Conservation (phyloP, 2,329 filamentous ascomycete species). For the Exophiala mesophila region DNA sequence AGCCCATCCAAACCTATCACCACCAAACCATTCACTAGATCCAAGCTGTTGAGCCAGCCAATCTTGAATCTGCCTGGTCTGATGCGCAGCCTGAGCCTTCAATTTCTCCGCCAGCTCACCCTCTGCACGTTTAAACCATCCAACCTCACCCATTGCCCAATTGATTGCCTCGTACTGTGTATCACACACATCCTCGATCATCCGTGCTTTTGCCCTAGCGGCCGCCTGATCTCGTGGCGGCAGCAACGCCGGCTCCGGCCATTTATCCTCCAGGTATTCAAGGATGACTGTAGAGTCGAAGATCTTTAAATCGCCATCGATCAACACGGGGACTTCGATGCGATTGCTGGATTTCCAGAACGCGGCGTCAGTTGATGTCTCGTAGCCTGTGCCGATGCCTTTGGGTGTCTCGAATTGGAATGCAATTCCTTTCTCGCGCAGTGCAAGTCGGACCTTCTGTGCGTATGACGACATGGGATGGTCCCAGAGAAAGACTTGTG, state of each 20-base stretch:
- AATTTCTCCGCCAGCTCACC: conserved; percentile 9
- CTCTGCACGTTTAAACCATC: conserved; percentile 9
- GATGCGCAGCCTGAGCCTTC: conserved; percentile 4
- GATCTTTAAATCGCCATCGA: conserved; percentile 15
- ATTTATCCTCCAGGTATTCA: conserved; percentile 21
- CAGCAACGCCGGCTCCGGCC: conserved; percentile 8
- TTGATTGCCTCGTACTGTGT: conserved; percentile 20
- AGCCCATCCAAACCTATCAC: conserved; percentile 10
- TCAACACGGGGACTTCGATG: conserved; percentile 14
- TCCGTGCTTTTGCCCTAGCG: conserved; percentile 10
- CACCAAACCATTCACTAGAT: conserved; percentile 12
- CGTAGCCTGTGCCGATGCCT: conserved; percentile 10
- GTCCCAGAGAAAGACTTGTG: background rate
- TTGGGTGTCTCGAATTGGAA: conserved; percentile 10
- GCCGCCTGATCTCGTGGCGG: background rate
- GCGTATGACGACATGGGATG: conserved; percentile 11
- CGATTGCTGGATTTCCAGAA: conserved; percentile 7
- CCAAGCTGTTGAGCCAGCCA: conserved; percentile 16
- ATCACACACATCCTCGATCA: conserved; percentile 22
- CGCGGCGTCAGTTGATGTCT: background rate
- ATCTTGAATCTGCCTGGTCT: conserved; percentile 8
- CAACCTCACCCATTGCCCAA: conserved; percentile 15
- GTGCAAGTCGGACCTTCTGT: conserved; percentile 18
- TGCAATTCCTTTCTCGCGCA: conserved; percentile 15
- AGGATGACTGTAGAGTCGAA: conserved; percentile 23